Evolutionary conservation across 2,329 filamentous ascomycete genomes (phyloP), one percentile per base, ranked within the genome.

Genomic region (Talaromyces sp.): DNA sequence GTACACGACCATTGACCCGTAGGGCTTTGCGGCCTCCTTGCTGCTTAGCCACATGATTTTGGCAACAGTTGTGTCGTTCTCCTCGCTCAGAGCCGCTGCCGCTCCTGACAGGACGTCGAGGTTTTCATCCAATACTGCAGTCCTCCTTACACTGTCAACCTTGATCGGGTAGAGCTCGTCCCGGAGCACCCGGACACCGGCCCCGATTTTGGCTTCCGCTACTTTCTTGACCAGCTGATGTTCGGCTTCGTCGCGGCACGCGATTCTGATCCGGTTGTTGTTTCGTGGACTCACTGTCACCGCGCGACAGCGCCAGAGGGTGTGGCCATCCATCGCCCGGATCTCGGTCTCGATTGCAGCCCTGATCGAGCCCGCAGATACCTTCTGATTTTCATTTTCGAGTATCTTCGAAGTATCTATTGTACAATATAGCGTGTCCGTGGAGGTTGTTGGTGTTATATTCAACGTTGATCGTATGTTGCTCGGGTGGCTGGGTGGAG

Each of bases 1-100:
- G 47, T 65, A 66, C 0, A 63, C 52, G 4, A 63, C 57, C 48
- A 64, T 64, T 14, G 48, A 63, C 13, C 53, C 41, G 50, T 63
- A 63, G 13, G 49, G 50, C 52, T 65, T 63, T 13, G 37, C 35
- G 37, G 19, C 55, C 17, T 61, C 51, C 40, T 62, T 65, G 44
- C 43, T 63, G 29, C 62, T 65, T 10, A 65, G 58, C 62, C 52
- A 64, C 47, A 35, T 30, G 13, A 65, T 63, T 36, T 64, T 65
- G n/a, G 55, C 49, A 17, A 64, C 43, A 13, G 47, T 58, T 27
- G 49, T 39, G 30, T 62, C 40, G 35, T 62, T 62, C 47, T 64
- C 54, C 46, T 64, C 52, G 35, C 56, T 47, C 20, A 64, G 52
- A 30, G 52, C 58, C 49, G 47, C 53, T 13, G 47, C 36, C 3